These are phyloP conservation scores for Urtica urens DNA, from an alignment of 306 rosid genomes.

Conservation along the genomic window DNA sequence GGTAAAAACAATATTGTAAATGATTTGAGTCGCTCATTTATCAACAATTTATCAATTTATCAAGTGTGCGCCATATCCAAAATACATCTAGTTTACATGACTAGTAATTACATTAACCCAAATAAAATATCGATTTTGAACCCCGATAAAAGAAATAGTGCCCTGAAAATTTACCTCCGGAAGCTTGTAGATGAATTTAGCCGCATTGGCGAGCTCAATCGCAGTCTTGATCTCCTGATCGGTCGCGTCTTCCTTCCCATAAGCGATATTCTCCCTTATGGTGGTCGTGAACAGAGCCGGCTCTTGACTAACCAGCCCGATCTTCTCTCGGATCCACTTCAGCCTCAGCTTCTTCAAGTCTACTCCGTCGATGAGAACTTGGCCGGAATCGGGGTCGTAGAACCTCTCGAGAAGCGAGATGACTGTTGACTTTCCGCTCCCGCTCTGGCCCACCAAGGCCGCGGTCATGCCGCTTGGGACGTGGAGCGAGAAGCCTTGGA, in stretches of 20 bases:
- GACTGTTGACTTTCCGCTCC: constrained; percentile 89
- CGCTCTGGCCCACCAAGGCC: constrained; percentile 92
- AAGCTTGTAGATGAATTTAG: constrained; percentile 63
- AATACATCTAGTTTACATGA: too few species aligned
- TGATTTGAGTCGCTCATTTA: too few species aligned
- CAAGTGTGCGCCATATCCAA: too few species aligned
- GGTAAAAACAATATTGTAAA: too few species aligned
- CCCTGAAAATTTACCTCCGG: too few species aligned
- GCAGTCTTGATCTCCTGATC: constrained; percentile 51
- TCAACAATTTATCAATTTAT: too few species aligned
- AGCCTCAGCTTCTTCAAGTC: constrained; percentile 45
- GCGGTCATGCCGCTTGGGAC: constrained; percentile 58
- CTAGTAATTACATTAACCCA: too few species aligned
- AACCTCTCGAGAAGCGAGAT: constrained; percentile 68
- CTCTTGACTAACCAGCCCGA: constrained; percentile 87
- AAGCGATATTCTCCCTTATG: constrained; percentile 60
- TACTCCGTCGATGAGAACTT: constrained; percentile 64
- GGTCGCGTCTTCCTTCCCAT: constrained; percentile 77
- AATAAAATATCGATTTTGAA: too few species aligned
- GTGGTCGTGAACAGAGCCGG: constrained; percentile 55
- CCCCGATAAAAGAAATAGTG: too few species aligned
- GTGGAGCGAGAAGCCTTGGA: constrained; percentile 59
- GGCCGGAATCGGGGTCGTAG: constrained; percentile 81
- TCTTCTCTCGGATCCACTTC: constrained; percentile 63
- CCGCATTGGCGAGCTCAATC: constrained; percentile 71